A percentile compares a stretch with the other conserved stretches of the same genome.
Conservation (phyloP, 2,329 filamentous ascomycete species). For the Zasmidium citrigriseum region DNA sequence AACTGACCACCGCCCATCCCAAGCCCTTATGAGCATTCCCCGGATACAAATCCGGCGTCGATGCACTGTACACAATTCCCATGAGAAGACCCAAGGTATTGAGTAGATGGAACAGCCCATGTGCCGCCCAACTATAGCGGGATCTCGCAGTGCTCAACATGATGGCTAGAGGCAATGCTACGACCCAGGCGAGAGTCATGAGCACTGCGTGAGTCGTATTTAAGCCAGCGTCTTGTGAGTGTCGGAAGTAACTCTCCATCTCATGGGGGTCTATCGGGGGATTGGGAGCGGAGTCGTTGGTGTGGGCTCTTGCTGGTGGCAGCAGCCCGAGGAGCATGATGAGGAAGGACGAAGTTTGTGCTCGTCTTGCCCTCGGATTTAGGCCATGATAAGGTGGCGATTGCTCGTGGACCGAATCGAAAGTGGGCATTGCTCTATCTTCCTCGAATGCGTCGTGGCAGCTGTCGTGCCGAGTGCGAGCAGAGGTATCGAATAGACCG, state of each 20-base stretch:
- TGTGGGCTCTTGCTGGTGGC: too few species aligned
- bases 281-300: too few species aligned
- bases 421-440: too few species aligned
- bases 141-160: conserved; percentile 85
- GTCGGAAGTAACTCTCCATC: conserved; percentile 58
- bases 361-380: too few species aligned
- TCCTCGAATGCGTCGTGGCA: too few species aligned
- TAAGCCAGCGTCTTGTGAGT: conserved; percentile 53
- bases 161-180: conserved; percentile 73
- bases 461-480: too few species aligned
- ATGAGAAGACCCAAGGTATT: conserved; percentile 61
- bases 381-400: too few species aligned
- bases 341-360: too few species aligned
- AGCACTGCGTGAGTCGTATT: conserved; percentile 70
- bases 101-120: conserved; percentile 56
- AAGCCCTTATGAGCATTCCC: conserved; percentile 87
- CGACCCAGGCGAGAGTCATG: conserved; percentile 72
- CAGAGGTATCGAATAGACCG: too few species aligned
- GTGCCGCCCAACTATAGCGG: conserved; percentile 67
- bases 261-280: too few species aligned
- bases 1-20: conserved; percentile 79
- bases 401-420: too few species aligned
- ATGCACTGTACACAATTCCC: conserved; percentile 72
- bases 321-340: too few species aligned
- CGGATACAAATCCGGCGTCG: conserved; percentile 82